These are phyloP conservation scores for Fusarium multiceps DNA, from an alignment of 2,329 filamentous ascomycete species.

Conservation along the genomic window DNA sequence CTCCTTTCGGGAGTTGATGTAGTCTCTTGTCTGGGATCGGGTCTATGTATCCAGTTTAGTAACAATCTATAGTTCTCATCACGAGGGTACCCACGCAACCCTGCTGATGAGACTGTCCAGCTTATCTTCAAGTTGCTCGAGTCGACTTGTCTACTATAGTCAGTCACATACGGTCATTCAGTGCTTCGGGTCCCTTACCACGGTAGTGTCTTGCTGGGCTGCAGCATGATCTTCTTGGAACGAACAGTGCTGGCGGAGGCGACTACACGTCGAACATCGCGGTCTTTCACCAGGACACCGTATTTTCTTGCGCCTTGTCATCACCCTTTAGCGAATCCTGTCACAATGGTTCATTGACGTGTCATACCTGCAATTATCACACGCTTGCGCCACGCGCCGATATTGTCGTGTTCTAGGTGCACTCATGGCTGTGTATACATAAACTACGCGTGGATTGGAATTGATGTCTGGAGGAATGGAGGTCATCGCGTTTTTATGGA, in stretches of 20 bases:
- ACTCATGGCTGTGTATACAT: constrained; percentile 1
- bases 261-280: constrained; percentile 27
- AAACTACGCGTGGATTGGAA: neutral
- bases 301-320: constrained; percentile 28
- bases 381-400: constrained; percentile 23
- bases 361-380: constrained; percentile 30
- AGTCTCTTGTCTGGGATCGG: constrained; percentile 1
- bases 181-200: neutral
- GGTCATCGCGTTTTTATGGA: neutral
- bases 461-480: neutral
- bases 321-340: neutral
- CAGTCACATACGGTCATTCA: too few relatives aligned
- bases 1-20: neutral
- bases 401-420: constrained; percentile 21
- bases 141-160: neutral
- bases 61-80: accelerated
- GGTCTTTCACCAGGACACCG: constrained; percentile 32
- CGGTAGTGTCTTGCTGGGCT: neutral
- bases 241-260: constrained; percentile 13
- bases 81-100: neutral
- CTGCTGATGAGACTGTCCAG: constrained; percentile 22
- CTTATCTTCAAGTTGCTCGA: constrained; percentile 31
- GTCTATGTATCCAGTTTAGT: neutral
- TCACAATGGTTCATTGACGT: accelerated
- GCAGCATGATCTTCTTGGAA: constrained; percentile 8